Conservation (phyloP, 768 basidiomycete genomes). For the Imleria badia region DNA sequence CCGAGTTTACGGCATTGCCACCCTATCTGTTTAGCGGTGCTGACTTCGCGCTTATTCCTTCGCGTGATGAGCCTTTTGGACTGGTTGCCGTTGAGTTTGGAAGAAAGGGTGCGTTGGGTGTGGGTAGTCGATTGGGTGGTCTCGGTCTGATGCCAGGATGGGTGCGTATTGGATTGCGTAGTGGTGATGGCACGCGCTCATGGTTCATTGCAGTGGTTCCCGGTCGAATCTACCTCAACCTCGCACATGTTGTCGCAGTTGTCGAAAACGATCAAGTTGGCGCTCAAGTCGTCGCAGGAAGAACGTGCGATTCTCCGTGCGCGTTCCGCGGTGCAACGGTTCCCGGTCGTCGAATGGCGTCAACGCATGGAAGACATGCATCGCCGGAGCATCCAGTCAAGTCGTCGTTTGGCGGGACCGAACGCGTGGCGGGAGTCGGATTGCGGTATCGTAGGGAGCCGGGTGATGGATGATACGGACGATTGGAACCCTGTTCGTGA, state of each 20-base stretch:
- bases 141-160: slow-evolving; percentile 97
- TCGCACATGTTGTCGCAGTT: slow-evolving; percentile 94
- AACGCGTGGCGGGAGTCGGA: slow-evolving; percentile 81
- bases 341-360: slow-evolving; percentile 98
- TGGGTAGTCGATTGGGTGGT: slow-evolving; percentile 91
- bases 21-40: slow-evolving; percentile 94
- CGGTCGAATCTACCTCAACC: slow-evolving; percentile 90
- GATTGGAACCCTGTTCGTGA: slow-evolving; percentile 79
- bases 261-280: slow-evolving; percentile 92
- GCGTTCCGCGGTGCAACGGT: slow-evolving; percentile 90
- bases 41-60: slow-evolving; percentile 93
- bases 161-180: slow-evolving; percentile 49
- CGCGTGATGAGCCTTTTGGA: slow-evolving; percentile 95
- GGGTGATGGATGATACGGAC: slow-evolving; percentile 62
- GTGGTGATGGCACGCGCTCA: background rate
- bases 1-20: slow-evolving; percentile 92
- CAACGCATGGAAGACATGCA: slow-evolving; percentile 96
- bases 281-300: slow-evolving; percentile 85
- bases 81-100: slow-evolving; percentile 96
- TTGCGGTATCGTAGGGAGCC: slow-evolving; percentile 44
- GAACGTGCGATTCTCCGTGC: slow-evolving; percentile 92
- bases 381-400: slow-evolving; percentile 72
- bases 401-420: slow-evolving; percentile 63
- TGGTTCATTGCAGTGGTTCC: slow-evolving; percentile 73
- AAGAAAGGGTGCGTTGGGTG: slow-evolving; percentile 93